Base-by-base conservation (phyloP, 495 filamentous ascomycete genomes). In the Penicillium cataractarum region DNA sequence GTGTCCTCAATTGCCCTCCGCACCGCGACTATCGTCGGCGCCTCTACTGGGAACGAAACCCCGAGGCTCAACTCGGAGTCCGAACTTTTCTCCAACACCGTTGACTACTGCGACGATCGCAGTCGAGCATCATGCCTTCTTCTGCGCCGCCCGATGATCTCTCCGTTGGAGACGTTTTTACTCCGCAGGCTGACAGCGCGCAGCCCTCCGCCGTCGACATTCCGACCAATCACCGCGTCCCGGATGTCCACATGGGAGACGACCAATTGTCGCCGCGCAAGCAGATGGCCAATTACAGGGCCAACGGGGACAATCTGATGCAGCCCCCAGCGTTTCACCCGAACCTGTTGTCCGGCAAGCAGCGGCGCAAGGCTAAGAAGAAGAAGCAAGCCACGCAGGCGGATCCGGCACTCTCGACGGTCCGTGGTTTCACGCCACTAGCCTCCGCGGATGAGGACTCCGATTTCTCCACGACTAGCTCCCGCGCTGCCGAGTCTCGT, bases 371-470 rank as follows among this genome's bases (percentile, higher is more conserved):
- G 64, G 31, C 27, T n/a, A 79, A 76, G 61, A 88, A 81, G 72
- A 86, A 83, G 69, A 79, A 82, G 67, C 79, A 83, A 62, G 71
- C 71, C 58, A 66, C 68, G 10, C 68, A 77, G 59, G 84, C 83
- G 27, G 78, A 84, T 37, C 85, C 87, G 42, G 91, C 92, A 44
- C 78, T 87, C 62, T 89, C 83, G 31, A 91, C 89, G 37, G 86
- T 93, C 46, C 88, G 86, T 67, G 92, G 92, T 6, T 94, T 96
- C 67, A 93, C 90, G n/a, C 91, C 92, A n/a, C 78, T 84, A n/a
- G 85, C 84, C 21, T 95, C 92, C 52, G 90, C 84, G 42, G 92
- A 93, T 65, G 93, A 96, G 69, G 92, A 95, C 61, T 92, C 90
- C 15, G 92, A 95, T 71, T 84, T 83, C 63, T 89, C 87, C 24